These are phyloP conservation scores for Eucalyptus paniculata DNA, from an alignment of 345 rosid species.

Conservation along the genomic window DNA sequence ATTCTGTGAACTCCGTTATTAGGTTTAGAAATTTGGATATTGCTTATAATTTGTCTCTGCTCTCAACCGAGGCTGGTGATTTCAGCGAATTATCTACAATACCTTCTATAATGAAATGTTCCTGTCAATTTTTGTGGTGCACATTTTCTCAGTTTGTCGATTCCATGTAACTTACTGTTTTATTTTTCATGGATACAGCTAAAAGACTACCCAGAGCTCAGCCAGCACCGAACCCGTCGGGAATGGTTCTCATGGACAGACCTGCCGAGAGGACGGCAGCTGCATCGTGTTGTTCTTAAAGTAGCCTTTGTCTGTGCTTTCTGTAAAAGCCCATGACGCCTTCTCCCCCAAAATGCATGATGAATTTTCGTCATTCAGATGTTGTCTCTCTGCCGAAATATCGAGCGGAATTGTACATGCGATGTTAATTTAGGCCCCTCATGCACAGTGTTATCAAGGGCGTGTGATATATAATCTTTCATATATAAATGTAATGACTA, in stretches of 20 bases:
- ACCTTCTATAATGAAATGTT: neutral
- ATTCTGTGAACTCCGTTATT: neutral
- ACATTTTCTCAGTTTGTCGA: neutral
- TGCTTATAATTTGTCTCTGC: neutral
- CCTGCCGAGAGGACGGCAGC: slow-evolving; percentile 51
- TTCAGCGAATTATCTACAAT: neutral
- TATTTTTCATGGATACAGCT: slow-evolving; percentile 28
- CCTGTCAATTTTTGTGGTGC: neutral
- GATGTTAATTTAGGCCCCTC: neutral
- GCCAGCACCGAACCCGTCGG: slow-evolving; percentile 71
- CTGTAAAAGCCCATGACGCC: neutral
- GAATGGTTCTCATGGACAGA: slow-evolving; percentile 86
- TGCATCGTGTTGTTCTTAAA: slow-evolving; percentile 76
- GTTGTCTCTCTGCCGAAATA: neutral
- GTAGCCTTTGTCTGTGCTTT: neutral
- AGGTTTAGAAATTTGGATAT: neutral
- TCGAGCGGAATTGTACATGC: neutral
- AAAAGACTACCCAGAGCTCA: slow-evolving; percentile 79
- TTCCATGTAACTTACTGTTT: neutral
- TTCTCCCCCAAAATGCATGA: neutral
- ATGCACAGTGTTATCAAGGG: neutral
- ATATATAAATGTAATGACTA: neutral
- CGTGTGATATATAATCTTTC: neutral
- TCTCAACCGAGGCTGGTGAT: neutral
- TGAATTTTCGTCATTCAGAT: neutral